Evolutionary conservation across 2,329 filamentous ascomycete species (phyloP).

Genomic region (Esteya vermicola): DNA sequence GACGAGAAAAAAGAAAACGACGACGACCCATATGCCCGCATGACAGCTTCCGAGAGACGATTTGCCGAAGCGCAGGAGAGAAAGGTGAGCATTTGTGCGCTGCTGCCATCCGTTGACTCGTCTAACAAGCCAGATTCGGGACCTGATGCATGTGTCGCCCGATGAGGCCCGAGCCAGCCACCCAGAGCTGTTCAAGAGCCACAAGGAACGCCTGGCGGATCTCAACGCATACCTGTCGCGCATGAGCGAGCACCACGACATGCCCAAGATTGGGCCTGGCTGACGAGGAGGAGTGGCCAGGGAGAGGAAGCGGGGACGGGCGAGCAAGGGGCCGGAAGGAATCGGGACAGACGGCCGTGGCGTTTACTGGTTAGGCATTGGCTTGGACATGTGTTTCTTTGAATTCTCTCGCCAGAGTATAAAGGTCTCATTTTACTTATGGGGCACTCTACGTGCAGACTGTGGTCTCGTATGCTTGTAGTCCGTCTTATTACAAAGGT

Average conservation of each 20-base stretch:
- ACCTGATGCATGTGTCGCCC: slow-evolving; percentile 49
- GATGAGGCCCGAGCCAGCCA: slow-evolving; percentile 20
- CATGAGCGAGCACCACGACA: slow-evolving; percentile 94
- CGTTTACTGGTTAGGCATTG: too few species aligned
- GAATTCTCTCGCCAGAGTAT: too few species aligned
- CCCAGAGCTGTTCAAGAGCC: slow-evolving; percentile 81
- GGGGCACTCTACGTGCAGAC: too few species aligned
- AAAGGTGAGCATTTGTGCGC: slow-evolving; percentile 29
- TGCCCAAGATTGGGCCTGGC: slow-evolving; percentile 57
- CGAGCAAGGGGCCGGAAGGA: background rate
- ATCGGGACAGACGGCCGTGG: too few species aligned
- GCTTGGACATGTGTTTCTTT: too few species aligned
- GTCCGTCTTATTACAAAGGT: too few species aligned
- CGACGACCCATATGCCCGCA: slow-evolving; percentile 24
- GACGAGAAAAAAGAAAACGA: slow-evolving; percentile 11
- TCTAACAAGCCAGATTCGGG: slow-evolving; percentile 54
- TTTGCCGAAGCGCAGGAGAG: slow-evolving; percentile 72
- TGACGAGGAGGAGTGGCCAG: slow-evolving; percentile 15
- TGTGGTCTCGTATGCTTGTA: too few species aligned
- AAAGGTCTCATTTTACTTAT: too few species aligned
- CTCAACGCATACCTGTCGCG: slow-evolving; percentile 86
- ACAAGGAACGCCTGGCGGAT: slow-evolving; percentile 93
- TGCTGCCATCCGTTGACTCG: background rate
- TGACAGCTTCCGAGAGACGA: slow-evolving; percentile 73
- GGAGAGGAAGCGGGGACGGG: background rate